Evolutionary conservation across 2,329 filamentous ascomycete species (phyloP).

Genomic region (Talaromyces sp.): DNA sequence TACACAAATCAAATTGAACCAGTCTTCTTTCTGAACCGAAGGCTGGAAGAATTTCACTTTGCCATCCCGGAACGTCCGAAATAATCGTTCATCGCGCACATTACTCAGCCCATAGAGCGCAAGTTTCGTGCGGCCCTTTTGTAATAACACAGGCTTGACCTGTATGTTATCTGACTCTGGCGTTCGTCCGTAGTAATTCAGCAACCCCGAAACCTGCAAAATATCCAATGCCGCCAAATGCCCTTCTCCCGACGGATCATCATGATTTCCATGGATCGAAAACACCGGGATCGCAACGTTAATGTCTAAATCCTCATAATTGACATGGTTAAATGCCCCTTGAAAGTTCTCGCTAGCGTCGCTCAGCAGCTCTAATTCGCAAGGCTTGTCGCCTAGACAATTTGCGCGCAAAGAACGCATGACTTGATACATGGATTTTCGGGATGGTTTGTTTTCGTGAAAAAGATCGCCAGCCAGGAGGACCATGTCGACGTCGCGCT

Average conservation of each 20-base stretch:
- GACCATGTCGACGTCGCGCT: constrained; percentile 92
- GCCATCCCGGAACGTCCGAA: constrained; percentile 86
- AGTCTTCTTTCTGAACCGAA: constrained; percentile 73
- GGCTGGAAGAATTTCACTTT: constrained; percentile 93
- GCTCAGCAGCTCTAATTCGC: constrained; percentile 89
- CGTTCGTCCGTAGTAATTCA: constrained; percentile 94
- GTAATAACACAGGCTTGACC: constrained; percentile 84
- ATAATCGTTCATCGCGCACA: constrained; percentile 90
- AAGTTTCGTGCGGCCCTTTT: constrained; percentile 89
- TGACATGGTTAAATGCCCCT: constrained; percentile 86
- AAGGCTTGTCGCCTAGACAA: constrained; percentile 91
- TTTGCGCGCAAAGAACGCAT: constrained; percentile 93
- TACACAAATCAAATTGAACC: constrained; percentile 93
- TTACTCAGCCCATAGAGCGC: constrained; percentile 94
- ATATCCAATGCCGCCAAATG: constrained; percentile 88
- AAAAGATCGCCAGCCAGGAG: constrained; percentile 92
- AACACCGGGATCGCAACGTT: constrained; percentile 97
- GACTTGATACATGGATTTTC: constrained; percentile 94
- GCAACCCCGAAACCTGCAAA: constrained; percentile 80
- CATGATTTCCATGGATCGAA: constrained; percentile 97
- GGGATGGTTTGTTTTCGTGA: constrained; percentile 95
- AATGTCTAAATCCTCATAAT: constrained; percentile 96
- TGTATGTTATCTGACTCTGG: constrained; percentile 91
- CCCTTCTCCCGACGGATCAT: constrained; percentile 95
- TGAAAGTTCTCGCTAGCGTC: constrained; percentile 90